Percentiles rank a stretch among this genome's conserved stretches.
Conservation (phyloP, 768 basidiomycete species). For the Rhizopogon vinicolor region DNA sequence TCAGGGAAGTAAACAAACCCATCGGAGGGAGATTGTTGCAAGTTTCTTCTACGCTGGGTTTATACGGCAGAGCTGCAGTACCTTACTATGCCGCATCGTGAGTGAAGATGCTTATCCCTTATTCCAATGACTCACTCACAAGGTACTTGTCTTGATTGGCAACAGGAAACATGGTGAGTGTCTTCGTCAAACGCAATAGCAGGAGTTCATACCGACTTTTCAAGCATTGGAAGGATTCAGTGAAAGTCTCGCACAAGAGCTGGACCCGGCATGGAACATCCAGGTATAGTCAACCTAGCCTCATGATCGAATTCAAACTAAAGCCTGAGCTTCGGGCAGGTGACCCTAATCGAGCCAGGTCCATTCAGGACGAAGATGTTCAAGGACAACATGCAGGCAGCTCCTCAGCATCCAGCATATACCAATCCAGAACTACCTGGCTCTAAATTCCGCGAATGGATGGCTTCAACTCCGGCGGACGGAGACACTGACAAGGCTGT, state of each 20-base stretch:
- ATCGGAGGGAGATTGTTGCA: conserved; percentile 33
- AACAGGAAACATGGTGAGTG: conserved; percentile 5
- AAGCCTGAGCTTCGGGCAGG: not conserved
- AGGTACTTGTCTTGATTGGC: not conserved
- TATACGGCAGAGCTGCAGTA: conserved; percentile 4
- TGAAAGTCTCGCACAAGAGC: conserved; percentile 17
- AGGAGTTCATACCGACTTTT: not conserved
- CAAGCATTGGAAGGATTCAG: conserved; percentile 26
- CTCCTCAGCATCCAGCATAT: conserved; percentile 12
- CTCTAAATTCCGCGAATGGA: not conserved
- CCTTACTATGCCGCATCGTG: conserved; percentile 25
- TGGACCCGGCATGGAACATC: conserved; percentile 26
- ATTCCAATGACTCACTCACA: not conserved
- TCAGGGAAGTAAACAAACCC: conserved; percentile 33
- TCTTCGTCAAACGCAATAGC: not conserved
- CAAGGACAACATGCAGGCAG: not conserved
- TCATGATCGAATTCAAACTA: not conserved
- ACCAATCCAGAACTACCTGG: conserved; percentile 5
- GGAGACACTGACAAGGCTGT: conserved; percentile 20
- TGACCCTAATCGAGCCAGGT: conserved; percentile 5
- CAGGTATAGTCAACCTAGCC: conserved; percentile 10
- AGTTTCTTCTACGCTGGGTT: conserved; percentile 22
- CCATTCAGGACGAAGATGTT: conserved; percentile 11
- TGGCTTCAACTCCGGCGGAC: not conserved
- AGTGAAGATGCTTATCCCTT: not conserved